These are phyloP conservation scores for Huntiella moniliformis DNA, from an alignment of 2,329 filamentous ascomycete genomes.

Conservation along the genomic window DNA sequence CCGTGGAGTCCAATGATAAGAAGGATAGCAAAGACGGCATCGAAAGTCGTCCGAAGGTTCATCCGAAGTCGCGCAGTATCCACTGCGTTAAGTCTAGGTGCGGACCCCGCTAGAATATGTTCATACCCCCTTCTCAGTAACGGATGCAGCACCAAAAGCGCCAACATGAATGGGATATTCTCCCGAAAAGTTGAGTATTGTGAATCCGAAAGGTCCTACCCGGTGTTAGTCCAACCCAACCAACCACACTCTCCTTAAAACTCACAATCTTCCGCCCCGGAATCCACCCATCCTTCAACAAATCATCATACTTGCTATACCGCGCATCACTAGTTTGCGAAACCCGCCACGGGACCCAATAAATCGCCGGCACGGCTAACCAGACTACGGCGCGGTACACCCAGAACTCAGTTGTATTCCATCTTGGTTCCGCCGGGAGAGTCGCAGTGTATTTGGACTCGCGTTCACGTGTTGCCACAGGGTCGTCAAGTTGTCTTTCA, in stretches of 20 bases:
- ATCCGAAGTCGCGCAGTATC: conserved; percentile 44
- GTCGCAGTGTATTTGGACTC: conserved; percentile 21
- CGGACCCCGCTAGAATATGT: conserved; percentile 15
- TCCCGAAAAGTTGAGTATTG: conserved; percentile 74
- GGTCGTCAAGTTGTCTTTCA: conserved; percentile 19
- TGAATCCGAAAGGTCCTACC: conserved; percentile 69
- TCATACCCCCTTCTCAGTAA: conserved; percentile 58
- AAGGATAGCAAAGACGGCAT: conserved; percentile 60
- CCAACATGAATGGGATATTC: conserved; percentile 65
- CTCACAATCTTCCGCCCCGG: conserved; percentile 72
- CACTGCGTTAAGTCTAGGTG: conserved; percentile 26
- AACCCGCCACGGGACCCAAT: conserved; percentile 72
- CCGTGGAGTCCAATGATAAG: conserved; percentile 72
- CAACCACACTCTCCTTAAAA: conserved; percentile 11
- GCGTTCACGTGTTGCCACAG: conserved; percentile 18
- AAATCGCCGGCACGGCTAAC: conserved; percentile 62
- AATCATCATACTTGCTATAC: conserved; percentile 52
- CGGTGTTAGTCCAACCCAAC: background rate
- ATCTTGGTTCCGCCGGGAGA: conserved; percentile 45
- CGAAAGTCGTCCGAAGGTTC: conserved; percentile 42
- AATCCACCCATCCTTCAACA: conserved; percentile 74
- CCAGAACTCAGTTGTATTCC: conserved; percentile 73
- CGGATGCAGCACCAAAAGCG: conserved; percentile 62
- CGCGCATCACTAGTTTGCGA: conserved; percentile 66
- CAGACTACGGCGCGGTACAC: conserved; percentile 56